Conservation (phyloP, 371 early-diverging fungal genomes). For the Smittium culicis region DNA sequence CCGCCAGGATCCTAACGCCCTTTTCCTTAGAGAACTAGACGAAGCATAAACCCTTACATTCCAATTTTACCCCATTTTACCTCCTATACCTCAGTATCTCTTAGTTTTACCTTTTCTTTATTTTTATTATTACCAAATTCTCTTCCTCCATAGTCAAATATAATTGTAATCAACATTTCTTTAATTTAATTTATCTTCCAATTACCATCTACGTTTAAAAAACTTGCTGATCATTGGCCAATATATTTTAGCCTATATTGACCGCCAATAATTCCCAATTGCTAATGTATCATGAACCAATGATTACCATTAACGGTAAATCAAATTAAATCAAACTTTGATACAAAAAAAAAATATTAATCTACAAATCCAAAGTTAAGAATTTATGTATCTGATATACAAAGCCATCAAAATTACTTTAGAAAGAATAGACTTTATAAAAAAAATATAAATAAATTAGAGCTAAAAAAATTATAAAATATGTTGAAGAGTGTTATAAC, state of each 20-base stretch:
- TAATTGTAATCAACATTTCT: neutral
- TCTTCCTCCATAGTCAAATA: neutral
- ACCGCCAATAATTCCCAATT: no score
- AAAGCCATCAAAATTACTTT: no score
- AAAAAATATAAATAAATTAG: no score
- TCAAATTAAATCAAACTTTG: no score
- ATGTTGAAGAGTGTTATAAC: neutral
- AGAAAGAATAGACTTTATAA: no score
- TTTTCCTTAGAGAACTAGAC: constrained; percentile 9
- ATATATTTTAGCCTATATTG: no score
- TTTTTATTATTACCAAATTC: neutral
- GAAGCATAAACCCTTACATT: constrained; percentile 1
- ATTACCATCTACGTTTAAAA: neutral
- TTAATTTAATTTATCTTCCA: neutral
- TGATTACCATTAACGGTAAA: no score
- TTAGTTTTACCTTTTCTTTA: neutral
- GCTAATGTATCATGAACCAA: no score
- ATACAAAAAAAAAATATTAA: no score
- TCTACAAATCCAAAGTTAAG: no score
- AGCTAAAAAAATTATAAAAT: neutral
- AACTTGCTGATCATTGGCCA: no score
- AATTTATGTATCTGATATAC: no score
- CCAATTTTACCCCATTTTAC: neutral
- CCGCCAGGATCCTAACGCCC: constrained; percentile 9
- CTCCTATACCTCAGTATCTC: neutral